These are phyloP conservation scores for Camellia japonica DNA, from an alignment of 148 eudicot species.

Conservation along the genomic window DNA sequence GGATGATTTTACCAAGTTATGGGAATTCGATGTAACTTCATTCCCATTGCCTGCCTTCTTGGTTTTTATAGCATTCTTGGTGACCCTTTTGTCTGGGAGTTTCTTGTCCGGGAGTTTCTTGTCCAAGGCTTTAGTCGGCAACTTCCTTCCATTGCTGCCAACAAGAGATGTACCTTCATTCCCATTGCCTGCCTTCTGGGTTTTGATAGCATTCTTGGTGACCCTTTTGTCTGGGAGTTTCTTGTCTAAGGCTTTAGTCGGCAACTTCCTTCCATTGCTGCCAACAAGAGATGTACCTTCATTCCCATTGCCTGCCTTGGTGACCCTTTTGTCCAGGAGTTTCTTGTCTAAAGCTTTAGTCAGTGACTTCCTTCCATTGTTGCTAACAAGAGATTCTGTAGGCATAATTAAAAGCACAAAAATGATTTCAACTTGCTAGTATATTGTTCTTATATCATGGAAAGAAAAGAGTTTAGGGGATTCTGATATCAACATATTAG, in stretches of 20 bases:
- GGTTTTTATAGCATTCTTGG: background rate
- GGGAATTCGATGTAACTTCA: slow-evolving; percentile 6
- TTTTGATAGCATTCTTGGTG: background rate
- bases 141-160: slow-evolving; percentile 8
- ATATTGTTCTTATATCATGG: background rate
- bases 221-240: background rate
- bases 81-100: background rate
- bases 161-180: slow-evolving; percentile 20
- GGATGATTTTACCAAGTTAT: slow-evolving; percentile 12
- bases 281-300: slow-evolving; percentile 19
- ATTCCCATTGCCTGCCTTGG: background rate
- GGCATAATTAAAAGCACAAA: background rate
- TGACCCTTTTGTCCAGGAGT: background rate
- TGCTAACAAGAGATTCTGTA: slow-evolving; percentile 17
- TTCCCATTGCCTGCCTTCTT: slow-evolving; percentile 10
- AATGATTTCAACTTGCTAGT: background rate
- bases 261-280: slow-evolving; percentile 8
- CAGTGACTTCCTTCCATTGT: slow-evolving; percentile 9
- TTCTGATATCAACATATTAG: no score
- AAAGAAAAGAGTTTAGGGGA: background rate
- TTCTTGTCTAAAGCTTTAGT: background rate
- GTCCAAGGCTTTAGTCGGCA: background rate
- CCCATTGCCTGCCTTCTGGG: slow-evolving; percentile 8
- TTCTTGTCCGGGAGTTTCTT: slow-evolving; percentile 1
- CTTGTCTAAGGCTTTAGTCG: background rate